Percentiles rank a stretch among this genome's conserved stretches.
Conservation (phyloP, 352 stramenopile species). For the Phytophthora idaei region DNA sequence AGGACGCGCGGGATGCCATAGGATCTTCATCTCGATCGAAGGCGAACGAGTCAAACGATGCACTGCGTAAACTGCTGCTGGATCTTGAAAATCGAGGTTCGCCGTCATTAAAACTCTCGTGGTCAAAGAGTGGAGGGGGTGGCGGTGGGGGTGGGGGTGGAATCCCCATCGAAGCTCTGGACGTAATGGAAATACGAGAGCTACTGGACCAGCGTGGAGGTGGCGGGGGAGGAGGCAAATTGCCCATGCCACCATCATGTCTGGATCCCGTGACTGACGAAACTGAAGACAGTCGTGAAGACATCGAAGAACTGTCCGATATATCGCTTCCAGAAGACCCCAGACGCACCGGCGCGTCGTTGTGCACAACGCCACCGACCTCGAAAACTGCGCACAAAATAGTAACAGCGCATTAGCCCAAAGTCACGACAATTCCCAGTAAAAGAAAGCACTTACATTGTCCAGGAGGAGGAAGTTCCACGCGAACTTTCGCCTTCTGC, state of each 20-base stretch:
- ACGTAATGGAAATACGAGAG: constrained; percentile 37
- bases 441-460: constrained; percentile 61
- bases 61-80: constrained; percentile 57
- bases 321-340: constrained; percentile 58
- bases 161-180: constrained; percentile 38
- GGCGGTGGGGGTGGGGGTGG: constrained; percentile 58
- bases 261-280: constrained; percentile 37
- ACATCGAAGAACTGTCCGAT: constrained; percentile 63
- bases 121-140: constrained; percentile 42
- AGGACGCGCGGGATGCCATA: constrained; percentile 41
- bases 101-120: constrained; percentile 32
- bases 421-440: neutral
- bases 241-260: constrained; percentile 29
- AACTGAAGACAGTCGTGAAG: constrained; percentile 63
- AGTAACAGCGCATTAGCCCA: neutral
- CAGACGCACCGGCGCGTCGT: constrained; percentile 20
- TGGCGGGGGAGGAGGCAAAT: constrained; percentile 34
- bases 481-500: constrained; percentile 62
- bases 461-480: constrained; percentile 76
- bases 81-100: constrained; percentile 52
- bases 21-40: constrained; percentile 41
- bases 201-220: constrained; percentile 32
- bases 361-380: constrained; percentile 38
- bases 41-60: constrained; percentile 55
- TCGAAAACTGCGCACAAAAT: constrained; percentile 55